Percentiles rank a stretch among this genome's conserved stretches.
These are phyloP conservation scores for Termitomyces sp. DNA, from an alignment of 768 basidiomycete species.

Conservation along the genomic window DNA sequence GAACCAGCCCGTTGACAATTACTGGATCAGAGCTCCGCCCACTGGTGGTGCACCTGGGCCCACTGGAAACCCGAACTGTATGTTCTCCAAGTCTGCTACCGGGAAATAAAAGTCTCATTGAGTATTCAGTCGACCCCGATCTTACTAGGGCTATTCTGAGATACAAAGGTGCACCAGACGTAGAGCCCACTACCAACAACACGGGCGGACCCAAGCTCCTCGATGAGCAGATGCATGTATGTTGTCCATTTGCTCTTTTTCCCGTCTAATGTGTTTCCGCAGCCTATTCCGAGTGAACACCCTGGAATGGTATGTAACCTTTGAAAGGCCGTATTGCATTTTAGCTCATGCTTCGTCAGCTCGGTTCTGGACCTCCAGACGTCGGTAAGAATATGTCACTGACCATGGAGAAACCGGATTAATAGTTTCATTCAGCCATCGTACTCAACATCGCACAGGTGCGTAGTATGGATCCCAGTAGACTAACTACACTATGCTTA, in stretches of 20 bases:
- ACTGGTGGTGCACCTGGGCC: slow-evolving; percentile 15
- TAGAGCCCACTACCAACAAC: slow-evolving; percentile 21
- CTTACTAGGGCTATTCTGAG: slow-evolving; percentile 27
- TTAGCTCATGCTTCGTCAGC: slow-evolving; percentile 6
- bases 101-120: neutral
- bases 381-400: slow-evolving; percentile 6
- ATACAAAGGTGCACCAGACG: slow-evolving; percentile 23
- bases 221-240: slow-evolving; percentile 20
- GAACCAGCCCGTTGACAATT: slow-evolving; percentile 37
- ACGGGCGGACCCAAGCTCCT: slow-evolving; percentile 13
- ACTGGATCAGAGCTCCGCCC: slow-evolving; percentile 33
- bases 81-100: neutral
- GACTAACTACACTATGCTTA: neutral
- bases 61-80: slow-evolving; percentile 18
- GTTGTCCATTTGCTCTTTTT: neutral
- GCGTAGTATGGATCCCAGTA: neutral
- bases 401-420: neutral
- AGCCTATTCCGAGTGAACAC: slow-evolving; percentile 14
- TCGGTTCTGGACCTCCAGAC: slow-evolving; percentile 14
- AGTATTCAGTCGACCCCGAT: slow-evolving; percentile 14
- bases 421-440: slow-evolving; percentile 8
- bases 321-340: neutral
- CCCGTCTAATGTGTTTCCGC: neutral
- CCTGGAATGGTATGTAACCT: slow-evolving; percentile 10
- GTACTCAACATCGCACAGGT: slow-evolving; percentile 17